A percentile compares a stretch with the other conserved stretches of the same genome.
Conservation (phyloP, 2,329 filamentous ascomycete species). For the Dactylellina cionopaga region DNA sequence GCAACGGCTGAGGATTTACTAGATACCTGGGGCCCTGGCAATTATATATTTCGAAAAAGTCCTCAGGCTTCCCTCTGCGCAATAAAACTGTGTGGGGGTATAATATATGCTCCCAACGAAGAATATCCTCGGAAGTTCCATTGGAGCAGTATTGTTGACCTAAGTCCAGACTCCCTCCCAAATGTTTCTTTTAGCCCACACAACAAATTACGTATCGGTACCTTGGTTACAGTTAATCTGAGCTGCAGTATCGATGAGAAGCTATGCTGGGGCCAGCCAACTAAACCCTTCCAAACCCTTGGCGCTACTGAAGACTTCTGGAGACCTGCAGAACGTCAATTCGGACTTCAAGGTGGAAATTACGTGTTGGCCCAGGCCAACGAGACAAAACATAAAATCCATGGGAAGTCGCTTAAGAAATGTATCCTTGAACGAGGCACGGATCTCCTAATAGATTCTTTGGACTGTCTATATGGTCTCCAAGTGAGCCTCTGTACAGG, state of each 20-base stretch:
- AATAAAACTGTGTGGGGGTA: slow-evolving; percentile 7
- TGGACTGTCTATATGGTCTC: slow-evolving; percentile 33
- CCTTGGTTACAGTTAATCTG: not conserved
- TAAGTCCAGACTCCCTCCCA: not conserved
- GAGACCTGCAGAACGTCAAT: slow-evolving; percentile 4
- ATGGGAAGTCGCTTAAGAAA: slow-evolving; percentile 13
- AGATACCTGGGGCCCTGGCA: slow-evolving; percentile 28
- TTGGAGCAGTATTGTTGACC: not conserved
- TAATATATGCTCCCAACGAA: not conserved
- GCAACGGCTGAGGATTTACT: slow-evolving; percentile 7
- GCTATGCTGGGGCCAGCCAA: slow-evolving; percentile 5
- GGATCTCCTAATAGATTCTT: not conserved
- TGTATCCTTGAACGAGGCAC: slow-evolving; percentile 2
- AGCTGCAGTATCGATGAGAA: slow-evolving; percentile 13
- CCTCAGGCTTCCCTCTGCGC: not conserved
- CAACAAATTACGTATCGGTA: not conserved
- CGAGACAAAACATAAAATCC: slow-evolving; percentile 2
- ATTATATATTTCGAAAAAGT: not conserved
- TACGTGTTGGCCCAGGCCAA: slow-evolving; percentile 5
- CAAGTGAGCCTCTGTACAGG: slow-evolving; percentile 39
- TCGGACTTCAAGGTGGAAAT: slow-evolving; percentile 14
- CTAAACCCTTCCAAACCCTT: slow-evolving; percentile 11
- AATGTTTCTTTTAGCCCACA: not conserved
- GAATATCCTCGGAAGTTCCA: not conserved
- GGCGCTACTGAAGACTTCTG: not conserved